Percentiles rank a stretch among this genome's conserved stretches.
Conservation (phyloP, 208 protist species). For the Trypanosoma vivax region DNA sequence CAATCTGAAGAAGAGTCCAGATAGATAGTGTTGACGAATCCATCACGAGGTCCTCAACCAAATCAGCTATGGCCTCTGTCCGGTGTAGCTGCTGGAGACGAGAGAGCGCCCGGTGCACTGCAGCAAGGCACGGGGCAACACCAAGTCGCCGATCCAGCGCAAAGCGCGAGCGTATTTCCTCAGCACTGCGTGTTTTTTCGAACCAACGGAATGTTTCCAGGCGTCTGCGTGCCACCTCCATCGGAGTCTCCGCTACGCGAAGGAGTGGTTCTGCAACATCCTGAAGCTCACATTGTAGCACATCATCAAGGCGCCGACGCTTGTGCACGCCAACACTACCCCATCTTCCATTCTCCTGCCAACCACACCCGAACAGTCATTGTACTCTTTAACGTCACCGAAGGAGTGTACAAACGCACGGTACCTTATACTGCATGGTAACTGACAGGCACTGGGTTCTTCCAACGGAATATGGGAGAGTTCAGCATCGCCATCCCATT, state of each 20-base stretch:
- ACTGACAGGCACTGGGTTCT: slow-evolving; percentile 17
- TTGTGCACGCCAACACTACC: slow-evolving; percentile 14
- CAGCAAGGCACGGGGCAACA: slow-evolving; percentile 38
- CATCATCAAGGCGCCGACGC: slow-evolving; percentile 14
- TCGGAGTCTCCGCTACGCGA: slow-evolving; percentile 24
- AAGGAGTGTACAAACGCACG: slow-evolving; percentile 23
- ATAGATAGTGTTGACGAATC: slow-evolving; percentile 13
- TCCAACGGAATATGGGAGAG: slow-evolving; percentile 19
- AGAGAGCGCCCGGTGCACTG: slow-evolving; percentile 39
- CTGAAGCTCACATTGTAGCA: neutral
- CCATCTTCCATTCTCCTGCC: neutral
- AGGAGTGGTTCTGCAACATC: slow-evolving; percentile 25
- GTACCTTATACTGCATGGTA: slow-evolving; percentile 22
- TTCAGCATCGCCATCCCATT: slow-evolving; percentile 22
- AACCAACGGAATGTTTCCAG: slow-evolving; percentile 65
- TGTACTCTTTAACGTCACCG: slow-evolving; percentile 12
- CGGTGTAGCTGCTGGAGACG: slow-evolving; percentile 29
- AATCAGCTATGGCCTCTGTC: slow-evolving; percentile 30
- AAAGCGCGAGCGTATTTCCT: slow-evolving; percentile 58
- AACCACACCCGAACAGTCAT: slow-evolving; percentile 1
- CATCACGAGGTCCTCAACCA: slow-evolving; percentile 41
- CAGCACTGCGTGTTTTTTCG: slow-evolving; percentile 25
- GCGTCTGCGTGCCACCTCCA: slow-evolving; percentile 51
- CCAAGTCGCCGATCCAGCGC: slow-evolving; percentile 53
- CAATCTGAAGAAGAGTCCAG: slow-evolving; percentile 23